These are phyloP conservation scores for Nicotiana knightiana DNA, from an alignment of 257 asterid genomes.

Conservation along the genomic window DNA sequence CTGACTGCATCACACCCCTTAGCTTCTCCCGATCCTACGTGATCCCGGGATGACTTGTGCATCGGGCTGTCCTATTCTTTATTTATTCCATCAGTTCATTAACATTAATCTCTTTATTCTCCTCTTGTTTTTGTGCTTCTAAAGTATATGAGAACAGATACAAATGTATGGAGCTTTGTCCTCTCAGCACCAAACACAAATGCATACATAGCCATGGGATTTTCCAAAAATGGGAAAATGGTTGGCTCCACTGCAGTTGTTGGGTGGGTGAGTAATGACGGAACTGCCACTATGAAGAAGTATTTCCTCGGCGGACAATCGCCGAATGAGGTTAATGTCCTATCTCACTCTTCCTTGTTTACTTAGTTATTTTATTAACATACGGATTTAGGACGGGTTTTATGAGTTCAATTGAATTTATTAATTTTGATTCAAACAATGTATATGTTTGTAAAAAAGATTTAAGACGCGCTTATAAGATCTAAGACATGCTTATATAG, in stretches of 20 bases:
- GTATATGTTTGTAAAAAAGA: too few species aligned
- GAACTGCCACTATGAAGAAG: constrained; percentile 18
- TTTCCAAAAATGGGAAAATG: constrained; percentile 66
- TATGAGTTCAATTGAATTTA: too few species aligned
- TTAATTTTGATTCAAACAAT: too few species aligned
- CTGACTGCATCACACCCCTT: too few species aligned
- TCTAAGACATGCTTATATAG: too few species aligned
- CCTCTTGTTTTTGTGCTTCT: neutral
- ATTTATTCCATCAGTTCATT: neutral
- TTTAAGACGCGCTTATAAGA: too few species aligned
- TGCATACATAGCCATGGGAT: constrained; percentile 58
- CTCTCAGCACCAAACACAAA: constrained; percentile 61
- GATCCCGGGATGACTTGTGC: too few species aligned
- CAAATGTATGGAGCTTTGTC: constrained; percentile 56
- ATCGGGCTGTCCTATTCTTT: neutral
- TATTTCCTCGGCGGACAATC: constrained; percentile 57
- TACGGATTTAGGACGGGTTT: too few species aligned
- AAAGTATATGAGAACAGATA: constrained; percentile 47
- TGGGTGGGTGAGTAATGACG: constrained; percentile 45
- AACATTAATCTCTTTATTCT: neutral
- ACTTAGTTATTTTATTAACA: too few species aligned
- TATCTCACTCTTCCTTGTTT: too few species aligned
- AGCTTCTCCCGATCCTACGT: too few species aligned
- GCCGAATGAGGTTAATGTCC: constrained; percentile 14
- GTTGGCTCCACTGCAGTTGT: constrained; percentile 69